Percentiles rank a stretch among this genome's conserved stretches.
Conservation (phyloP, 78 protist species). For the Dictyostelium capitatum region DNA sequence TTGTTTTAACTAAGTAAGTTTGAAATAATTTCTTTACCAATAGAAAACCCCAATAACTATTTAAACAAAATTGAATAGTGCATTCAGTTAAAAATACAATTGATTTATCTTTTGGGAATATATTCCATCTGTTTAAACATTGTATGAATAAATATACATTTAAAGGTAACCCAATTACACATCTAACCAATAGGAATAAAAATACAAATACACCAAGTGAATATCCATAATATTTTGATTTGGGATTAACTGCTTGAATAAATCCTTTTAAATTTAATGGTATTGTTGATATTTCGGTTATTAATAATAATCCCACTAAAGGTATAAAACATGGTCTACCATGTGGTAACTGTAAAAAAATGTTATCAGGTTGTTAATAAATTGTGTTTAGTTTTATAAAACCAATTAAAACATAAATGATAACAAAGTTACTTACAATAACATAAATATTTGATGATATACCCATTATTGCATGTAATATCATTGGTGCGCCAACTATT, state of each 20-base stretch:
- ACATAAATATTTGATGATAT: constrained; percentile 25
- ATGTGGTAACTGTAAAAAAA: constrained; percentile 28
- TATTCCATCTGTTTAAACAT: background rate
- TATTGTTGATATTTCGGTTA: constrained; percentile 49
- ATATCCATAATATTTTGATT: constrained; percentile 20
- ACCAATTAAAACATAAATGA: background rate
- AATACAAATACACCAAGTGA: constrained; percentile 8
- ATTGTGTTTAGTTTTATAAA: background rate
- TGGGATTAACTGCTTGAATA: constrained; percentile 28
- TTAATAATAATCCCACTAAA: background rate
- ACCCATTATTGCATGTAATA: constrained; percentile 52
- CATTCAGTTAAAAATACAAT: constrained; percentile 7
- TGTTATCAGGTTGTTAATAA: no score
- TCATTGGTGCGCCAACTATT: constrained; percentile 33
- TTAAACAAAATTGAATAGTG: background rate
- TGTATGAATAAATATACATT: background rate
- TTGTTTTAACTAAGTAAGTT: background rate
- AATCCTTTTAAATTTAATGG: constrained; percentile 52
- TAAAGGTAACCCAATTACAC: constrained; percentile 19
- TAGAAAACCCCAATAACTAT: constrained; percentile 23
- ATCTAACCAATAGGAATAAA: constrained; percentile 16
- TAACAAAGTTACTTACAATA: constrained; percentile 28
- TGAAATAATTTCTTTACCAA: background rate
- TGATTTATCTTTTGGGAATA: constrained; percentile 38
- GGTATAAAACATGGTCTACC: constrained; percentile 32